phyloP scores from a whole-genome alignment of 352 stramenopile genomes.

The Halophytophthora batemanensis region DNA sequence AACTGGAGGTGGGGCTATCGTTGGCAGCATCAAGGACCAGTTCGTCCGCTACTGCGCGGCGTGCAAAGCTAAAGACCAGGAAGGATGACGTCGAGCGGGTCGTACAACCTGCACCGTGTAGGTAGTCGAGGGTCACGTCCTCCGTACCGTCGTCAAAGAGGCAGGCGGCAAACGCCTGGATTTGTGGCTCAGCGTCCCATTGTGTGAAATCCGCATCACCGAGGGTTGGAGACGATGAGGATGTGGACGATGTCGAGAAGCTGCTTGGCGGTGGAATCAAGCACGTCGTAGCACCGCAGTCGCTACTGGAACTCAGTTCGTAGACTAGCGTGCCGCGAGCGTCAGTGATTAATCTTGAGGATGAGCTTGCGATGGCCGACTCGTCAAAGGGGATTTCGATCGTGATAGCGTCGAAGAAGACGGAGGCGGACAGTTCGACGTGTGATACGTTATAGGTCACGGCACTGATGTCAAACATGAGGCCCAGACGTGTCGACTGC shows the following conservation, averaged over 20 bases:
- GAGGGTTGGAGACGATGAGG: conserved; percentile 6
- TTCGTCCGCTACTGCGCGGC: conserved; percentile 34
- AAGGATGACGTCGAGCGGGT: conserved; percentile 32
- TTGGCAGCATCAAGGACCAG: conserved; percentile 16
- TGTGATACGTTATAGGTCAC: conserved; percentile 28
- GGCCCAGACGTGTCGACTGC: conserved; percentile 14
- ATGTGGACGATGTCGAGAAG: conserved; percentile 10
- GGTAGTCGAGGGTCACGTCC: conserved; percentile 25
- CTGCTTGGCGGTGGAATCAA: conserved; percentile 23
- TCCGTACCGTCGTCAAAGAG: conserved; percentile 26
- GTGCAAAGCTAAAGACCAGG: conserved; percentile 43
- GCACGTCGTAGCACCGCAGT: conserved; percentile 30
- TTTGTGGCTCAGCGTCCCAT: conserved; percentile 27
- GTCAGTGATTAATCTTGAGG: conserved; percentile 2
- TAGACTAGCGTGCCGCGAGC: conserved; percentile 6
- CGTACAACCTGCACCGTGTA: conserved; percentile 25
- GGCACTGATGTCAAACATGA: conserved; percentile 17
- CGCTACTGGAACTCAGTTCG: conserved; percentile 13
- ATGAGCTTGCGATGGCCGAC: conserved; percentile 11
- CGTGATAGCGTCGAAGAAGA: conserved; percentile 38
- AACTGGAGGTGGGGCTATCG: conserved; percentile 11
- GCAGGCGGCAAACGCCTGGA: conserved; percentile 38
- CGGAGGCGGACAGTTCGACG: conserved; percentile 22
- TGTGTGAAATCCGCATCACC: conserved; percentile 16
- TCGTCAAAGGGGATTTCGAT: conserved; percentile 38